Conservation (phyloP, 805 yeast genomes). For the Saturnispora quitensis region DNA sequence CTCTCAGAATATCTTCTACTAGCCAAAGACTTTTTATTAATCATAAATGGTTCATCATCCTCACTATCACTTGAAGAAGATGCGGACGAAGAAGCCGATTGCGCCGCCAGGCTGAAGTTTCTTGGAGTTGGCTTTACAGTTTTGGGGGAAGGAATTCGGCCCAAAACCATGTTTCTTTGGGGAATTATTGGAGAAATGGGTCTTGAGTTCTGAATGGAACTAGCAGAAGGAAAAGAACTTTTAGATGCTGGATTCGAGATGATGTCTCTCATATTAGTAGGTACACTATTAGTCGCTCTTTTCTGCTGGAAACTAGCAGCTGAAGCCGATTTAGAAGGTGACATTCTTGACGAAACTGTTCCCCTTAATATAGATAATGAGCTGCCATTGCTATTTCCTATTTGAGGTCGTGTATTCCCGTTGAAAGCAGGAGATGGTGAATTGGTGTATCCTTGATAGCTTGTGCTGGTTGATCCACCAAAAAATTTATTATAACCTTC, state of each 20-base stretch:
- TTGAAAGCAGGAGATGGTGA: not conserved
- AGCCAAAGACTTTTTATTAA: constrained; percentile 4
- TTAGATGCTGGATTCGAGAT: not conserved
- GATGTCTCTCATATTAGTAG: not conserved
- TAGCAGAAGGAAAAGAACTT: not conserved
- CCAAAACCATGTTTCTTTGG: not conserved
- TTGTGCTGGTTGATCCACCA: not conserved
- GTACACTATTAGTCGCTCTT: not conserved
- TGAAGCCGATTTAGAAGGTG: not conserved
- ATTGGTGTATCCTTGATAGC: not conserved
- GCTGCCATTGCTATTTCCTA: not conserved
- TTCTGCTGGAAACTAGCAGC: not conserved
- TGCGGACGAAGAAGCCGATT: not conserved
- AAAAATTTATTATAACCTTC: constrained; percentile 15
- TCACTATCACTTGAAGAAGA: constrained; percentile 1
- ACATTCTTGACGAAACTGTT: not conserved
- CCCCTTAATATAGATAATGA: not conserved
- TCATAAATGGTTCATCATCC: constrained; percentile 7
- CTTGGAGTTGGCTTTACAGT: not conserved
- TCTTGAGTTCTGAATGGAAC: not conserved
- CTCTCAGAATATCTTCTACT: constrained; percentile 5
- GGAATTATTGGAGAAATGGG: not conserved
- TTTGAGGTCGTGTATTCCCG: not conserved
- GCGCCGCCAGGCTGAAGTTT: not conserved
- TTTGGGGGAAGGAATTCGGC: not conserved